Evolutionary conservation across 441 rosid species (phyloP).

Genomic region (Mallotus japonicus): DNA sequence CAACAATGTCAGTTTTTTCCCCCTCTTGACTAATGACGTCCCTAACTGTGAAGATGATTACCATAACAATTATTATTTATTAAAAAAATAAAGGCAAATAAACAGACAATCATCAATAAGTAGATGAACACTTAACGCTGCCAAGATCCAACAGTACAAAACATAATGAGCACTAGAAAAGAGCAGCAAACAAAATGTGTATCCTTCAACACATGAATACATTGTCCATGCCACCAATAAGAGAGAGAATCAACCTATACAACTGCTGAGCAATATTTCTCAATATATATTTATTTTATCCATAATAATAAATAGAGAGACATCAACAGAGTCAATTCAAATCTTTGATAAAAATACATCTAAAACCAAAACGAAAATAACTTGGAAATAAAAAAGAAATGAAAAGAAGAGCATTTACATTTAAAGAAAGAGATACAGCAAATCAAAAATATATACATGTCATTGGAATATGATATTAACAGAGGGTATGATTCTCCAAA

Average conservation of each 20-base stretch:
- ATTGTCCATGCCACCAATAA: neutral
- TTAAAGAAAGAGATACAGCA: neutral
- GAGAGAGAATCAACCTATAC: too few relatives aligned
- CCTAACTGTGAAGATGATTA: too few relatives aligned
- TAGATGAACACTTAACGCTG: too few relatives aligned
- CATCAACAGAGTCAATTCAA: neutral
- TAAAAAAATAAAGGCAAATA: too few relatives aligned
- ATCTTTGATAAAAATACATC: neutral
- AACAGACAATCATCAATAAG: too few relatives aligned
- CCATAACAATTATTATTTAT: too few relatives aligned
- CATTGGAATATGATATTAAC: neutral
- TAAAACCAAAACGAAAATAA: neutral
- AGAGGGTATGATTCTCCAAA: neutral
- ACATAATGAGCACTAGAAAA: too few relatives aligned
- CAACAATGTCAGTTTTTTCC: too few relatives aligned
- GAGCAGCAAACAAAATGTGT: too few relatives aligned
- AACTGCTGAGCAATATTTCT: neutral
- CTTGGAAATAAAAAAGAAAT: neutral
- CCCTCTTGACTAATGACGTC: too few relatives aligned
- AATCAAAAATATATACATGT: neutral
- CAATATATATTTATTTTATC: neutral
- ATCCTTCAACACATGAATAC: neutral
- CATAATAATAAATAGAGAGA: too few relatives aligned
- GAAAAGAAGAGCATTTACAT: neutral
- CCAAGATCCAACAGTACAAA: too few relatives aligned